Conservation (phyloP, 148 eudicot genomes). For the Vaccinium darrowii region DNA sequence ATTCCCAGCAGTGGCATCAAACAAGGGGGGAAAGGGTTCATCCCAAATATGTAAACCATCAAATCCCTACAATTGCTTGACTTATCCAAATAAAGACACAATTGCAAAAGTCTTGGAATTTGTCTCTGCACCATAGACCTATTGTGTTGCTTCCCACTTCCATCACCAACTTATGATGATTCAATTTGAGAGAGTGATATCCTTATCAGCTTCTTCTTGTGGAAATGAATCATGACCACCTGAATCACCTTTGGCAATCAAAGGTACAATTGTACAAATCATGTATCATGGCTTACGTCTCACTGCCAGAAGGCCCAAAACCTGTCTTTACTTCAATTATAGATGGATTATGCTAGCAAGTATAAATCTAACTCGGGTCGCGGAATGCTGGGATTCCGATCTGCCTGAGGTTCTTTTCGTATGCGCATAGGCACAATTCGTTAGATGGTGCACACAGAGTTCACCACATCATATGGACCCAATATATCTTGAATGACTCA, state of each 20-base stretch:
- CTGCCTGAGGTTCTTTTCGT: too few relatives aligned
- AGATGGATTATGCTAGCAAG: neutral
- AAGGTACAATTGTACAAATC: neutral
- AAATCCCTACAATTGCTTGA: neutral
- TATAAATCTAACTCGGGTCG: neutral
- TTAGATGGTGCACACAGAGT: too few relatives aligned
- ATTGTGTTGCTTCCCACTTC: slow-evolving; percentile 2
- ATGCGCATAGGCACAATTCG: too few relatives aligned
- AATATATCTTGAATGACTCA: too few relatives aligned
- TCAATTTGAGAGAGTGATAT: slow-evolving; percentile 11
- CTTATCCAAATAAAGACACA: neutral
- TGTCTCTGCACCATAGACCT: neutral
- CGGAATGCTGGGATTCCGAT: neutral
- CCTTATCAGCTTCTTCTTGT: slow-evolving; percentile 9
- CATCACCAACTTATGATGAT: neutral
- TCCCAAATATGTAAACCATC: neutral
- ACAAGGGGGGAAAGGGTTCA: neutral
- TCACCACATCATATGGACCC: too few relatives aligned
- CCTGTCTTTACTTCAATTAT: neutral
- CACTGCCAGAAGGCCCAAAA: neutral
- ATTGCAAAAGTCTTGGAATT: slow-evolving; percentile 2
- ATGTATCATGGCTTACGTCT: slow-evolving; percentile 1
- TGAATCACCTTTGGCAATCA: neutral
- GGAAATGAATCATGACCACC: slow-evolving; percentile 1
- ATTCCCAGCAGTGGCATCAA: neutral